A percentile compares a stretch with the other conserved stretches of the same genome.
phyloP scores from a whole-genome alignment of 768 basidiomycete genomes.

The Pleurotus platypus region DNA sequence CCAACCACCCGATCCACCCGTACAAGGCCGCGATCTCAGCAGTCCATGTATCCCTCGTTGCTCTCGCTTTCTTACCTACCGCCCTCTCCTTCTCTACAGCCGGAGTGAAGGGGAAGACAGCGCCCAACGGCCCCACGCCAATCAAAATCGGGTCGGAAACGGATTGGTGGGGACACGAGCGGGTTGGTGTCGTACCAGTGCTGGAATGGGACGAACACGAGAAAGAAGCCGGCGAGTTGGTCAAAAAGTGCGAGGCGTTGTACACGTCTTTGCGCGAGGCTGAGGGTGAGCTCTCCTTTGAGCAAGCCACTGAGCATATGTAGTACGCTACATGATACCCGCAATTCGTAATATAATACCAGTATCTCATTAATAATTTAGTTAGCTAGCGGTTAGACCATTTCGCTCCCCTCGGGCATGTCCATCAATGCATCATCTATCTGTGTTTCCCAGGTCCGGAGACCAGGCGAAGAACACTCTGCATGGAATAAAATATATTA shows the following conservation, averaged over 20 bases:
- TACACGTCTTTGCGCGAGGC: conserved; percentile 32
- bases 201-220: conserved; percentile 48
- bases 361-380: no score
- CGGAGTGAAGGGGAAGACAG: conserved; percentile 14
- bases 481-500: no score
- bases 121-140: conserved; percentile 21
- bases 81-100: conserved; percentile 11
- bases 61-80: conserved; percentile 45
- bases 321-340: neutral
- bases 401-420: no score
- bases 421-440: no score
- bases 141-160: conserved; percentile 55
- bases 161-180: conserved; percentile 50
- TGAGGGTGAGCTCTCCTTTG: conserved; percentile 10
- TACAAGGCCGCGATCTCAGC: conserved; percentile 67
- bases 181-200: conserved; percentile 47
- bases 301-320: conserved; percentile 1
- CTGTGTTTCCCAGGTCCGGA: no score
- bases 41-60: conserved; percentile 64
- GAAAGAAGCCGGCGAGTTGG: conserved; percentile 40
- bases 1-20: conserved; percentile 56
- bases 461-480: no score
- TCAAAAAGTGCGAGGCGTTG: conserved; percentile 55
- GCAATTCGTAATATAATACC: no score
- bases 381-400: no score